Evolutionary conservation across 1,284 basidiomycete species (phyloP), one percentile per base, ranked within the genome.

Genomic region (Sporisorium sorghi): DNA sequence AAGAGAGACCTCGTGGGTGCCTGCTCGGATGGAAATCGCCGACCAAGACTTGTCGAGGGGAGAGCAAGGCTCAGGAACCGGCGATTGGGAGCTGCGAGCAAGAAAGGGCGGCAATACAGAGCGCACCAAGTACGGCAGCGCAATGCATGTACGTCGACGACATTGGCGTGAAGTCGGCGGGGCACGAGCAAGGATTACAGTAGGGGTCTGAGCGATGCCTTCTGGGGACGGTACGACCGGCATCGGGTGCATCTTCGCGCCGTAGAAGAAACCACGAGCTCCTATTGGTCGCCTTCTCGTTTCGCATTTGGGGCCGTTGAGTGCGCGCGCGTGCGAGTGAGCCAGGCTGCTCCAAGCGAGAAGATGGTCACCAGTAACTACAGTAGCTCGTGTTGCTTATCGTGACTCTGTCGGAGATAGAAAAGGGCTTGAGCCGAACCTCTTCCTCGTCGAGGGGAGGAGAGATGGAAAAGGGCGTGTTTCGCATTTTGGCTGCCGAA

Each of bases 321-420:
- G 26, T 17, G 44, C 7, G 15, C 26, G 44, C 44, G 44, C 35
- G 14, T 17, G 15, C 35, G 35, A 37, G 44, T 4, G 26, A 46
- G 44, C n/a, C n/a, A n/a, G n/a, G n/a, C n/a, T n/a, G n/a, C n/a
- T n/a, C n/a, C n/a, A n/a, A n/a, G n/a, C n/a, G n/a, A n/a, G n/a
- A n/a, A n/a, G n/a, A n/a, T n/a, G n/a, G n/a, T n/a, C n/a, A n/a
- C n/a, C n/a, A n/a, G n/a, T n/a, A n/a, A n/a, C 28, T 30, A 30
- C 28, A 30, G 28, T 9, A 30, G 28, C 5, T 30, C 28, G 28
- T 9, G 28, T 35, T 57, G 40, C 48, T 61, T 54, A 62, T 68
- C 58, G 50, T 43, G 23, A 28, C 21, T 4, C n/a, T 28, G 37
- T 68, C 65, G 58, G 65, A 68, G 58, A 57, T 68, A 61, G 50